Evolutionary conservation across 495 filamentous ascomycete genomes (phyloP), one percentile per base, ranked within the genome.

Genomic region (Penicillium bovifimosum): DNA sequence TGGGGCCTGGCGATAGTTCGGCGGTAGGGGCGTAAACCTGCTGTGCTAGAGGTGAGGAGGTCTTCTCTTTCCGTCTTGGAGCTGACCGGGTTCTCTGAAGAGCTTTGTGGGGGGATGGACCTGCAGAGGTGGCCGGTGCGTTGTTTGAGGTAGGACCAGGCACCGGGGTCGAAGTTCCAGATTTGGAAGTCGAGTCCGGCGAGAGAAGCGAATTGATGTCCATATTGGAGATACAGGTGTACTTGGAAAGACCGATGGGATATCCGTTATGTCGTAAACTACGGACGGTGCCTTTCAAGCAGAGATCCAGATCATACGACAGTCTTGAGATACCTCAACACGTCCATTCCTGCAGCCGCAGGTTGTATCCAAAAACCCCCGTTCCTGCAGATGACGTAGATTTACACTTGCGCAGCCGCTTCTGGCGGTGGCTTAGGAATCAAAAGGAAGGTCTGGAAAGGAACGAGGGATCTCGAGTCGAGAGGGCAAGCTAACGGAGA

Each of bases 191-290:
- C 47, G 81, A 77, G 48, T 87, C 82, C 66, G 85, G 82, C 53
- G 85, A 87, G 54, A 88, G 78, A 40, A 88, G 77, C 27, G 80
- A 84, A 70, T 76, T 84, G 74, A 88, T 88, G 60, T 88, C 83
- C 85, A 88, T 88, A 43, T 62, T 72, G 50, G 28, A 4, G 20
- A 47, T 36, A 34, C n/a, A 31, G 38, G 36, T 18, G 4, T 26
- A 14, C 31, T 35, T 49, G 38, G 32, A 38, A 39, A 20, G 20
- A 24, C 29, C 34, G 44, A 47, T 31, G 16, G 34, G 43, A 49
- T 51, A 38, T 26, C 42, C 20, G 20, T 24, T 33, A 14, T 44
- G 34, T 47, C 51, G 51, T 52, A 42, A 40, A 39, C 55, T 36
- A 50, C 56, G 46, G 56, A 65, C 63, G 56, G 60, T 59, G 50